Evolutionary conservation across 1,284 basidiomycete genomes (phyloP).

Genomic region (Prillingera fragicola): DNA sequence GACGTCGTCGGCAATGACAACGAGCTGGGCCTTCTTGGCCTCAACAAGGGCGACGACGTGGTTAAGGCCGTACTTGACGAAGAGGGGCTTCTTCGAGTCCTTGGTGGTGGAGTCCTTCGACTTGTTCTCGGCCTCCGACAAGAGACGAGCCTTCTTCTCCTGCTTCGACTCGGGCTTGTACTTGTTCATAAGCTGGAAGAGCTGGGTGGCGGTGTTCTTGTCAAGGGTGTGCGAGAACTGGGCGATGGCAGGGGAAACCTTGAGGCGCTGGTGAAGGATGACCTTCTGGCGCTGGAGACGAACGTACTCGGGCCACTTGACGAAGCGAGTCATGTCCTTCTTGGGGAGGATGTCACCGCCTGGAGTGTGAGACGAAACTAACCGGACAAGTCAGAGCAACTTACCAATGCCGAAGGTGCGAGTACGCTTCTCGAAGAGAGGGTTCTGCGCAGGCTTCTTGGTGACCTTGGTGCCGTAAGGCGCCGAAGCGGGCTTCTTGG

Average conservation of each 20-base stretch:
- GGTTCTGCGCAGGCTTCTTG: constrained; percentile 84
- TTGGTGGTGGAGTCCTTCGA: constrained; percentile 51
- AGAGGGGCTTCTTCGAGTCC: constrained; percentile 87
- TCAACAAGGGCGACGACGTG: constrained; percentile 91
- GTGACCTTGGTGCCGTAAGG: constrained; percentile 62
- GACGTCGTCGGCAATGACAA: constrained; percentile 96
- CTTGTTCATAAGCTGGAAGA: constrained; percentile 98
- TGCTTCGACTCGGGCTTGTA: constrained; percentile 65
- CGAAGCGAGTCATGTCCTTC: constrained; percentile 91
- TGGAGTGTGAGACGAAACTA: constrained; percentile 38
- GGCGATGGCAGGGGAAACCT: constrained; percentile 96
- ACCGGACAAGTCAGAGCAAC: constrained; percentile 25
- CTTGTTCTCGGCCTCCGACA: constrained; percentile 68
- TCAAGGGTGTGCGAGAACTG: constrained; percentile 98
- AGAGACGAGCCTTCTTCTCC: constrained; percentile 95
- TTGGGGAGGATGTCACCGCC: constrained; percentile 91
- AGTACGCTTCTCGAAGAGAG: constrained; percentile 84
- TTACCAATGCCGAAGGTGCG: constrained; percentile 94
- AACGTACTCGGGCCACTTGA: constrained; percentile 99
- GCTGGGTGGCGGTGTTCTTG: constrained; percentile 98
- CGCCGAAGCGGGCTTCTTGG: constrained; percentile 48
- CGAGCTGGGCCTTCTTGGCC: constrained; percentile 95
- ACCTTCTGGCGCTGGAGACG: constrained; percentile 98
- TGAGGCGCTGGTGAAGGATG: constrained; percentile 95
- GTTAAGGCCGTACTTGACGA: constrained; percentile 96